Percentiles rank a stretch among this genome's conserved stretches.
Evolutionary conservation across 768 basidiomycete genomes (phyloP).

Genomic region (Lactarius sp.): DNA sequence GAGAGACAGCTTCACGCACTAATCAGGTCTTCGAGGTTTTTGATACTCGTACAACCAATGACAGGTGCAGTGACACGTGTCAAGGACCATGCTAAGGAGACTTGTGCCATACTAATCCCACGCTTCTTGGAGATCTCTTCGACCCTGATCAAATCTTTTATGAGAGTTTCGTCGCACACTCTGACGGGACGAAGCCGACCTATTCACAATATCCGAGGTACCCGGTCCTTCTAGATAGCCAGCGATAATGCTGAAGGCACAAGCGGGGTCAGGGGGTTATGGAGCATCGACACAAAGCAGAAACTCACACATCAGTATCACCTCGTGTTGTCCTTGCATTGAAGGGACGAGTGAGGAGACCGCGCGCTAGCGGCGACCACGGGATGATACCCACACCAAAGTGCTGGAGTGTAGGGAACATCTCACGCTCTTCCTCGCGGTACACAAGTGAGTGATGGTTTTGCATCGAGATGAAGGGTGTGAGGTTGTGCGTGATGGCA

Average conservation of each 20-base stretch:
- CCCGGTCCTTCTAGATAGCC: constrained; percentile 1
- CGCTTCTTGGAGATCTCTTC: constrained; percentile 38
- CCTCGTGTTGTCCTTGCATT: neutral
- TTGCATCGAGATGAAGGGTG: constrained; percentile 24
- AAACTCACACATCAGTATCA: constrained; percentile 4
- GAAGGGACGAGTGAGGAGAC: constrained; percentile 22
- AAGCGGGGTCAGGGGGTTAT: neutral
- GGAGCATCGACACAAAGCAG: too few relatives aligned
- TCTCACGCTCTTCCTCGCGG: constrained; percentile 38
- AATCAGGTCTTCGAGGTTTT: constrained; percentile 23
- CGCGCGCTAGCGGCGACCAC: constrained; percentile 23
- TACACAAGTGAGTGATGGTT: constrained; percentile 35
- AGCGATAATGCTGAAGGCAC: constrained; percentile 1
- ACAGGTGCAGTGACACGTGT: constrained; percentile 14
- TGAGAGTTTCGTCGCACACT: neutral
- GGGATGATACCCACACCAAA: constrained; percentile 24
- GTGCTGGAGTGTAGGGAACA: constrained; percentile 33
- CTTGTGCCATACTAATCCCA: constrained; percentile 39
- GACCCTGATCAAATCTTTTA: constrained; percentile 29
- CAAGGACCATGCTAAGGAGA: constrained; percentile 36
- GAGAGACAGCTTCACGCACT: constrained; percentile 3
- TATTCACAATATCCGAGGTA: constrained; percentile 20
- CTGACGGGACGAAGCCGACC: constrained; percentile 1
- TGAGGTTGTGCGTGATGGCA: constrained; percentile 20
- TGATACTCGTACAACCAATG: constrained; percentile 18